Evolutionary conservation across 2,329 filamentous ascomycete species (phyloP).

Genomic region (Fusarium virguliforme): DNA sequence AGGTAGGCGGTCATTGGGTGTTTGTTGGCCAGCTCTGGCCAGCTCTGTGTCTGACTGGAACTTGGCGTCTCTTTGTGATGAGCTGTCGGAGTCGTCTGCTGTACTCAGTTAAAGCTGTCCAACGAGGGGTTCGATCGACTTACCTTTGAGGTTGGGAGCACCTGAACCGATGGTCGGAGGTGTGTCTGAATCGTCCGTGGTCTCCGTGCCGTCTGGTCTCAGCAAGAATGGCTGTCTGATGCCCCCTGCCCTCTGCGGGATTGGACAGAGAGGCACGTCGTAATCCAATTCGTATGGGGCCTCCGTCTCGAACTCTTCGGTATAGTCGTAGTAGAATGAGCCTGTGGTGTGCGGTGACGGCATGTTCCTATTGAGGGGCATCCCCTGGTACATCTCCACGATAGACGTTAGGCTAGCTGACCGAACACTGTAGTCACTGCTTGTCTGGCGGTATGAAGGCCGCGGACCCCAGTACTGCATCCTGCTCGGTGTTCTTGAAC

Average conservation of each 20-base stretch:
- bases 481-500: slow-evolving; percentile 58
- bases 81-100: neutral
- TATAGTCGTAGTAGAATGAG: slow-evolving; percentile 69
- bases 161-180: neutral
- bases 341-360: slow-evolving; percentile 52
- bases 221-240: slow-evolving; percentile 50
- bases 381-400: slow-evolving; percentile 63
- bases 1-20: neutral
- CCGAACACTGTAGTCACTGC: slow-evolving; percentile 58
- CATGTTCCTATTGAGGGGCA: slow-evolving; percentile 48
- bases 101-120: neutral
- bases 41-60: neutral
- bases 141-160: slow-evolving; percentile 10
- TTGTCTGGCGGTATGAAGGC: slow-evolving; percentile 52
- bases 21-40: slow-evolving; percentile 3
- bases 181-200: slow-evolving; percentile 1
- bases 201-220: slow-evolving; percentile 41
- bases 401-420: slow-evolving; percentile 68
- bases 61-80: neutral
- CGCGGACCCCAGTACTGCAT: slow-evolving; percentile 50
- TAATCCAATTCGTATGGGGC: slow-evolving; percentile 35
- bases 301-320: slow-evolving; percentile 64
- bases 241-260: slow-evolving; percentile 49
- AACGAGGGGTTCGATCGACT: neutral
- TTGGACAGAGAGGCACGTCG: slow-evolving; percentile 53